These are phyloP conservation scores for Acanthamoeba castellanii DNA, from an alignment of 208 protist species.

Conservation along the genomic window DNA sequence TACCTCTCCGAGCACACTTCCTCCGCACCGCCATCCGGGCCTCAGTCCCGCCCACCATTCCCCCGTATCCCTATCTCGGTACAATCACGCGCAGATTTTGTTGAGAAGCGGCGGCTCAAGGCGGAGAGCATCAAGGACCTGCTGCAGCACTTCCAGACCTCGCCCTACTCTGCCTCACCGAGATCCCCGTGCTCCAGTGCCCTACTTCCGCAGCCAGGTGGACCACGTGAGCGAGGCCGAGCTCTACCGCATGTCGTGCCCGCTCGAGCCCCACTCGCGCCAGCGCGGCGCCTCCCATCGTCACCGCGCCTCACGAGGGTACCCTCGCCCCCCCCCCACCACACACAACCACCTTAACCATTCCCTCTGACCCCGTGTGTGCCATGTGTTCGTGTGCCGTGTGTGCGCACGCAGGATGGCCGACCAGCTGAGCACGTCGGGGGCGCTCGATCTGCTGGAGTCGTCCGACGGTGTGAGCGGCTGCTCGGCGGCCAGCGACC, in stretches of 20 bases:
- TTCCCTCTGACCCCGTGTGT: background rate
- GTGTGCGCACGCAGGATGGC: background rate
- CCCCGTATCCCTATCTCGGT: constrained; percentile 86
- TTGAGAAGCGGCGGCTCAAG: constrained; percentile 73
- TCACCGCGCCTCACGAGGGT: constrained; percentile 3
- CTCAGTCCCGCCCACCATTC: constrained; percentile 79
- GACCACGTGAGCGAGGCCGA: constrained; percentile 2
- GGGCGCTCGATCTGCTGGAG: background rate
- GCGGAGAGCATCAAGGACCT: constrained; percentile 63
- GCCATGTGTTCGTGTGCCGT: background rate
- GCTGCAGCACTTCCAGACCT: constrained; percentile 61
- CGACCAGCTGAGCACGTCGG: background rate
- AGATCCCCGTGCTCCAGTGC: constrained; percentile 28
- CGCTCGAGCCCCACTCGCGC: constrained; percentile 41
- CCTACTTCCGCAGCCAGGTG: constrained; percentile 44
- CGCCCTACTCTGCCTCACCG: constrained; percentile 39
- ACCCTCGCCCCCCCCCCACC: background rate
- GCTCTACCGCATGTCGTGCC: constrained; percentile 59
- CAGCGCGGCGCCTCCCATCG: background rate
- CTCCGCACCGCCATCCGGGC: background rate
- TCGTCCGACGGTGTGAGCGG: background rate
- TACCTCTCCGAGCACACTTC: constrained; percentile 16
- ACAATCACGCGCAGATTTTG: background rate
- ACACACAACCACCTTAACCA: background rate
- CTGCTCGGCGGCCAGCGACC: constrained; percentile 18